Evolutionary conservation across 371 early-diverging fungal species (phyloP), one percentile per base, ranked within the genome.

Genomic region (Hamiltosporidium magnivora): DNA sequence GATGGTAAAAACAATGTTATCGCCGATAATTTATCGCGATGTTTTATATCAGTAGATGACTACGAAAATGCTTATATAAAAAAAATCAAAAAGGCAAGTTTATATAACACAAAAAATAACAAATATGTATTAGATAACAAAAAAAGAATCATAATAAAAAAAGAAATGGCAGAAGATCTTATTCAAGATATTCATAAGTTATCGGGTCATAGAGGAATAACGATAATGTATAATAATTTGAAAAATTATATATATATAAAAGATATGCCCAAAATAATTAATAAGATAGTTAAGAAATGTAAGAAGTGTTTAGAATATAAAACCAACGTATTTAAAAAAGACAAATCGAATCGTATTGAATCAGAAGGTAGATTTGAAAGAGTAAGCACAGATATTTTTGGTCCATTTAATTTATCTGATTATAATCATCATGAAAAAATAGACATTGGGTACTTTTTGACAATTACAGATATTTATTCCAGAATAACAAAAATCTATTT

Each of bases 1-100:
- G 25, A 44, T 36, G 72, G 71, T 6, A 58, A 63, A 12, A 3
- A 67, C 9, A 72, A 72, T 64, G 1, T n/a, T 1, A 8, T 42
- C 2, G 72, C 67, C 1, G 72, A 72, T 59, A 1, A 6, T 42
- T 44, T 72, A 54, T 70, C 71, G 39, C 14, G 66, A 55, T 9
- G 44, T 44, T 40, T 52, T 44, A 4, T 8, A 2, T 11, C 41
- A 43, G 44, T 14, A 43, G 25, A 9, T 14, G 3, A 52, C 11
- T 44, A 25, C 25, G 25, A 25, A 25, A 25, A 25, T 25, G 25
- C 25, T 25, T 25, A 25, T 25, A 25, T 25, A 25, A 25, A 25
- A 25, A 25, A 25, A 25, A 25, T 25, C 25, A 25, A 25, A 25
- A 25, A 25, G 25, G 25, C 25, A 25, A 25, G 25, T 25, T 25